Percentiles rank a stretch among this genome's conserved stretches.
Conservation (phyloP, 495 filamentous ascomycete species). For the Podospora pseudoanserina region DNA sequence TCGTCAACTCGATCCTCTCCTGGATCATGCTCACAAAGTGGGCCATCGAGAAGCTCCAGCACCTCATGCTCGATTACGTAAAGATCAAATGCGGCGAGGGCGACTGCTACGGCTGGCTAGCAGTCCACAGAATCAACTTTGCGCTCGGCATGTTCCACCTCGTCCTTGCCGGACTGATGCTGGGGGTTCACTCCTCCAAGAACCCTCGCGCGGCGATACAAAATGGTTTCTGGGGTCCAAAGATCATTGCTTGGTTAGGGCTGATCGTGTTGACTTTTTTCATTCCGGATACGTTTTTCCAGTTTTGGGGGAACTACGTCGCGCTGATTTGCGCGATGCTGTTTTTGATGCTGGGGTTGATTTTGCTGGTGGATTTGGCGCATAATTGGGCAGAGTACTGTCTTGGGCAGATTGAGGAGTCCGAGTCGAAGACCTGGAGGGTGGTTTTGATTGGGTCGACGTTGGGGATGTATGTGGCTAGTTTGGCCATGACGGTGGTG, state of each 20-base stretch:
- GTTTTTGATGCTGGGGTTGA: conserved; percentile 87
- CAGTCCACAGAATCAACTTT: conserved; percentile 96
- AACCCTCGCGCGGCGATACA: conserved; percentile 84
- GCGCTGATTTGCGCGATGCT: conserved; percentile 85
- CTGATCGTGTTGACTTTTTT: conserved; percentile 90
- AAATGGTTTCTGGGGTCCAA: conserved; percentile 88
- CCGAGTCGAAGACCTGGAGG: conserved; percentile 80
- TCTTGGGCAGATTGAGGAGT: conserved; percentile 85
- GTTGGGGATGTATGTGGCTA: conserved; percentile 86
- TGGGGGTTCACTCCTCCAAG: conserved; percentile 84
- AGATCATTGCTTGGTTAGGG: conserved; percentile 75
- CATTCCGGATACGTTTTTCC: conserved; percentile 92
- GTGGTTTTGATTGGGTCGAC: conserved; percentile 86
- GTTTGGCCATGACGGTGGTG: conserved; percentile 87
- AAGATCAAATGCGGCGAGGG: conserved; percentile 87
- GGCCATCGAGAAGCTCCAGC: conserved; percentile 92
- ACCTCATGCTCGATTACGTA: conserved; percentile 90
- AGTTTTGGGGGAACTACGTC: conserved; percentile 93
- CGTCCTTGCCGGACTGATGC: conserved; percentile 72
- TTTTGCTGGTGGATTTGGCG: conserved; percentile 90
- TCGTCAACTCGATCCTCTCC: conserved; percentile 92
- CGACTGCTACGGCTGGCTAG: conserved; percentile 90
- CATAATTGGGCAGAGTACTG: conserved; percentile 99
- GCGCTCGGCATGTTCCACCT: conserved; percentile 92
- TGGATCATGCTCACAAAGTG: conserved; percentile 99